These are phyloP conservation scores for Colletotrichum lini DNA, from an alignment of 2,329 filamentous ascomycete species.

Conservation along the genomic window DNA sequence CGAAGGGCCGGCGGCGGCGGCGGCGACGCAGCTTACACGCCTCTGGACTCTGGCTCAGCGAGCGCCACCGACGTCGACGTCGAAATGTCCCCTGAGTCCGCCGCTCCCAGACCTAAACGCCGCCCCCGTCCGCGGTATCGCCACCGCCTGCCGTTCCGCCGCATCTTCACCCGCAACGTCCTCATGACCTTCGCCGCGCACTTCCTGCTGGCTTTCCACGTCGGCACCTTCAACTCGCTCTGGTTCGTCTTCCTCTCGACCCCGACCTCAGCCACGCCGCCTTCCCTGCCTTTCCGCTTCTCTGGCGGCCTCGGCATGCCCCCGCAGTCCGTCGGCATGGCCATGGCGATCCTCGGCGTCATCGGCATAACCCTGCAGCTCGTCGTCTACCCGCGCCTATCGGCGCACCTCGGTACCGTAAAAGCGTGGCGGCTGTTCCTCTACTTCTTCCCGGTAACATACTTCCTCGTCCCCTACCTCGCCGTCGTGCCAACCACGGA, in stretches of 20 bases:
- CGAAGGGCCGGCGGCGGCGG: conserved; percentile 18
- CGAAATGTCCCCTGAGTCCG: conserved; percentile 50
- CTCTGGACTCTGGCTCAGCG: conserved; percentile 51
- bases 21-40: conserved; percentile 49
- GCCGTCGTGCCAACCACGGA: conserved; percentile 74
- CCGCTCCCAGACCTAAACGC: conserved; percentile 32
- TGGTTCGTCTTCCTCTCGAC: conserved; percentile 85
- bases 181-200: conserved; percentile 72
- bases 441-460: conserved; percentile 78
- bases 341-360: conserved; percentile 81
- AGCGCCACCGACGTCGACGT: conserved; percentile 44
- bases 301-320: conserved; percentile 83
- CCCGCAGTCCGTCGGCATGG: conserved; percentile 79
- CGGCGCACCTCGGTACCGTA: conserved; percentile 77
- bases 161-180: conserved; percentile 70
- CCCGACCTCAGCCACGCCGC: conserved; percentile 56
- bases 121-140: conserved; percentile 56
- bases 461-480: conserved; percentile 79
- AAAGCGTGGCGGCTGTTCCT: conserved; percentile 78
- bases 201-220: conserved; percentile 79
- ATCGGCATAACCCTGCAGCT: conserved; percentile 84
- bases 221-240: conserved; percentile 82
- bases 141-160: conserved; percentile 64
- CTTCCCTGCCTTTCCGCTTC: conserved; percentile 71
- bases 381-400: conserved; percentile 78